Base-by-base conservation (phyloP, 1,284 basidiomycete species). In the Ceratobasidium sp. region DNA sequence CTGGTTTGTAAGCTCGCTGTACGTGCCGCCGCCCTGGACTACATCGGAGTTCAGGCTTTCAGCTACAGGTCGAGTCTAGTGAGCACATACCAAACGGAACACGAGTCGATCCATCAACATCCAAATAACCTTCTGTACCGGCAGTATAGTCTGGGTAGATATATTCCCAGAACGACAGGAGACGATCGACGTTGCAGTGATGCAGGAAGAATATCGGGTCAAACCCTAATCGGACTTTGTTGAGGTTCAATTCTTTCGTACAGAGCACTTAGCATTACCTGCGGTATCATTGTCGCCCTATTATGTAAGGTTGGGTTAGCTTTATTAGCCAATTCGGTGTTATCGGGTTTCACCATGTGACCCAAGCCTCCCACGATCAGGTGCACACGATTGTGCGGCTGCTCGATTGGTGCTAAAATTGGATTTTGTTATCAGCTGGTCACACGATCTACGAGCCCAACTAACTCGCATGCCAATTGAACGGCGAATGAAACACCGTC, bases 131-230 rank as follows among this genome's bases (percentile, higher is more conserved):
- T 1, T 61, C 62, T 1, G 62, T 48, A 5, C 57, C 39, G 23
- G 72, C 50, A 39, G 39, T 64, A 45, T 72, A 70, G 57, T 65
- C 71, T 4, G 74, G 74, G 52, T 75, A 65, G 21, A 74, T 53
- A 36, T 46, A 23, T 34, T 73, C 71, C 74, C 74, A 75, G n/a
- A 75, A 60, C 5, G 74, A 45, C 2, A 73, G n/a, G 4, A 75
- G 3, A 1, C 74, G 73, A 28, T 75, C 74, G 14, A 75, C 67
- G 45, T 74, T 74, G 55, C 55, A 55, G 34, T 75, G 74, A 30
- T 74, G 74, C 16, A 75, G 48, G 60, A 71, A 75, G 64, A 75
- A 75, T 14, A 75, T 64, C 0, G 74, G 74, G 21, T 75, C 74
- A 36, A 75, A 75, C 4, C 46, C 74, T 75, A 21, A 23, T 39